phyloP scores from a whole-genome alignment of 2,329 filamentous ascomycete species.

The Berkeleyomyces rouxiae region DNA sequence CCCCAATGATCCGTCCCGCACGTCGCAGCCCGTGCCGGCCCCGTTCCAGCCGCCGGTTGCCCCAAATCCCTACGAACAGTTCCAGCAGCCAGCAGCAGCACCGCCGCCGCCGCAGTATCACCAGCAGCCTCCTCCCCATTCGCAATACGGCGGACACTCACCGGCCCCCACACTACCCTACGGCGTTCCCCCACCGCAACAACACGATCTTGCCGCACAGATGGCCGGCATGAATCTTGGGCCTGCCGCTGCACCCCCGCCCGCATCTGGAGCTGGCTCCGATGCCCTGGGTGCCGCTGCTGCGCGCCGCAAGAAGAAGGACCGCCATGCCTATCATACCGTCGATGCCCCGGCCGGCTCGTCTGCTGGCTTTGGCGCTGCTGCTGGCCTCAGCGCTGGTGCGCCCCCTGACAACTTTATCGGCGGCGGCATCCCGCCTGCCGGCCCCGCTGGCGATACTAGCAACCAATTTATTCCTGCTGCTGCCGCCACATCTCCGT shows the following conservation, averaged over 20 bases:
- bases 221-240: conserved; percentile 63
- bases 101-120: conserved; percentile 1
- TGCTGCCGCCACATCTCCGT: conserved; percentile 10
- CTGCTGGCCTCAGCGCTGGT: conserved; percentile 31
- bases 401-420: conserved; percentile 4
- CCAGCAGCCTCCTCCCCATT: not conserved
- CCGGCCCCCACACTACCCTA: conserved; percentile 8
- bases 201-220: conserved; percentile 46
- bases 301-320: conserved; percentile 70
- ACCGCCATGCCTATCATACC: conserved; percentile 80
- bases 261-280: not conserved
- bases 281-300: conserved; percentile 26
- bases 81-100: conserved; percentile 10
- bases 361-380: conserved; percentile 52
- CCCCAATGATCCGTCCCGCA: conserved; percentile 36
- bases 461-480: conserved; percentile 23
- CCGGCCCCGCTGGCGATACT: conserved; percentile 3
- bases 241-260: conserved; percentile 12
- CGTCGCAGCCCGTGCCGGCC: conserved; percentile 32
- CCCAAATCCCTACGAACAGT: conserved; percentile 36
- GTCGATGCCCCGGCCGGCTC: conserved; percentile 52
- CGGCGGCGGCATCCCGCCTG: not conserved
- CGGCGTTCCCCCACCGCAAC: conserved; percentile 14
- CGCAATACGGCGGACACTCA: conserved; percentile 9
- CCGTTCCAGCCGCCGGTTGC: conserved; percentile 41